Base-by-base conservation (phyloP, 768 basidiomycete genomes). In the Trametes sanguinea region DNA sequence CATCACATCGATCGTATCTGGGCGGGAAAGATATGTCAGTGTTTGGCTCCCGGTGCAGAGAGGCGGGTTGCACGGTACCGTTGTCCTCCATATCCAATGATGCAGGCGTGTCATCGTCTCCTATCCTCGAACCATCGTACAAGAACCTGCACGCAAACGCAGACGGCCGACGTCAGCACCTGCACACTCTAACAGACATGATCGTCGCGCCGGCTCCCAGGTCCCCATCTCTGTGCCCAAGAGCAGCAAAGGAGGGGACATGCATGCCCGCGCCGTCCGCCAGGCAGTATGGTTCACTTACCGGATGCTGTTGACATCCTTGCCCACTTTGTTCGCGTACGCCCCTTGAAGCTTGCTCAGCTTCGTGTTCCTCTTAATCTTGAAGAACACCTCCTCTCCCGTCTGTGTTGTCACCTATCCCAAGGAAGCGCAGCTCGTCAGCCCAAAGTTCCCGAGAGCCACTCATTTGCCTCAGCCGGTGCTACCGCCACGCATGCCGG, bases 1-100 rank as follows among this genome's bases (percentile, higher is more conserved):
- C 89, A 95, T 92, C 64, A 95, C 95, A 81, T 98, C 95, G 76
- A 98, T 94, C 6, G 93, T 87, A 73, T 98, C 95, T 87, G 69
- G 37, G 57, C 46, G 35, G 58, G 47, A 22, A 51, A 50, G n/a
- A 14, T 43, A 37, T 14, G 43, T 39, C 35, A 33, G 32, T n/a
- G 45, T 17, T 22, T 14, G 27, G 32, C 30, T 32, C 32, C 6
- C 46, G 40, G 29, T 14, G 57, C 4, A 57, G 4, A 11, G 35
- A 40, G 45, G n/a, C 56, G 0, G 10, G 54, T 32, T 16, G 56
- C 68, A 22, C 22, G 85, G 47, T 65, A 92, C 94, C 90, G 52
- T 89, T 88, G 65, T 92, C 90, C 67, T 96, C 92, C 90, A 97
- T 92, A 7, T 92, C 93, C 51, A 98, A 81, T 9, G 85, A 83